Base-by-base conservation (phyloP, 2,329 filamentous ascomycete genomes). In the Ophiognomonia clavigignenti-juglandacearum region DNA sequence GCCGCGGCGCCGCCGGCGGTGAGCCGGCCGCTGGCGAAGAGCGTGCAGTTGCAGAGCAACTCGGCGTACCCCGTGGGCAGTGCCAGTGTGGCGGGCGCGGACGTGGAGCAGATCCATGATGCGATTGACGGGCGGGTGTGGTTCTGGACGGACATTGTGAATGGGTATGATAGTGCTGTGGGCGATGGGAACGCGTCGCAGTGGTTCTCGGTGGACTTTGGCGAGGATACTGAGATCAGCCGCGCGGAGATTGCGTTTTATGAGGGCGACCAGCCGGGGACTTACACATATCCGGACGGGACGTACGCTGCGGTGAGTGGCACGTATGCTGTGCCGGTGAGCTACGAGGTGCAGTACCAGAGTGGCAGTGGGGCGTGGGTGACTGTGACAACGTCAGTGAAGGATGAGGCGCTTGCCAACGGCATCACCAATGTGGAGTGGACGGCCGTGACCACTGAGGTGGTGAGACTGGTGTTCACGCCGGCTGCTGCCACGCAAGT, bases 171-270 rank as follows among this genome's bases (percentile, higher is more conserved):
- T 43, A 62, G 61, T 1, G 57, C 65, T 2, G 44, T 54, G 4
- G 59, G 59, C 16, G 48, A 51, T 38, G 61, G 58, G 6, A 54
- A 57, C 1, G 53, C 61, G 11, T 27, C 48, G 41, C 45, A 67
- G 13, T 68, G 65, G 65, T 68, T 59, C 46, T 52, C 59, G 9
- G 62, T 69, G 32, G 61, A 66, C 39, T 68, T 69, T 47, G 64
- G 63, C 4, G 44, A 48, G 1, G 31, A 48, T 1, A 65, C 59
- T 1, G 45, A 52, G 6, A 54, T 58, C 4, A 58, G 53, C 22
- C 57, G 61, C 35, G 60, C 63, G n/a, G 65, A 68, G 45, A 51
- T 69, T 40, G 64, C 65, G 0, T 68, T 67, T 38, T 67, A 65
- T 32, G 57, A 53, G 7, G 56, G 66, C 27, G 52, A 53, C 3